Base-by-base conservation (phyloP, 768 basidiomycete species). In the Trametes elegans region DNA sequence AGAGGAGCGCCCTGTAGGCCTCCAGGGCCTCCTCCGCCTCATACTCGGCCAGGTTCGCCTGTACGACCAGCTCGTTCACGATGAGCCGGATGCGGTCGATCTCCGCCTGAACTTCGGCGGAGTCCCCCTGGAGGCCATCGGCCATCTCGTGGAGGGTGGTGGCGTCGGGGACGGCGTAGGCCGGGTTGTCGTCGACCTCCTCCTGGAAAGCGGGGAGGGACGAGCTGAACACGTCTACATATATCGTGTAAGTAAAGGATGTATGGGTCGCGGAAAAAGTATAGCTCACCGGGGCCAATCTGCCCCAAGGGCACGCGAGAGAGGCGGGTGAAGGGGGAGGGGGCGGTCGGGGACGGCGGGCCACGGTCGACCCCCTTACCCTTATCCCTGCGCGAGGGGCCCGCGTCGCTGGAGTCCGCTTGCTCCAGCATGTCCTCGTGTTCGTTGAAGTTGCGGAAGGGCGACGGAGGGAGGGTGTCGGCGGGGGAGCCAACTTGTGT, bases 321-420 rank as follows among this genome's bases (percentile, higher is more conserved):
- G 9, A 48, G 47, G 16, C 42, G 38, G 11, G 14, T 26, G 34
- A 43, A 56, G 4, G 32, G 55, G 6, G 49, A 46, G 16, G 40
- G 32, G 5, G 23, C 26, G 7, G 47, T 27, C 47, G 7, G 45
- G 19, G 13, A 38, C 29, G 11, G 18, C 16, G 3, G 23, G 21
- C 38, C 14, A 29, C 29, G 45, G 21, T 47, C 45, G 2, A 54
- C 36, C 9, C 46, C 39, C 46, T 55, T 55, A 10, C 46, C 53
- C 39, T 55, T 55, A 18, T 41, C 24, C 16, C 23, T 21, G 19
- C 46, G 46, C 10, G 46, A 32, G 39, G 38, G 18, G 36, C 35
- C 13, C 29, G 48, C 5, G 36, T 24, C 5, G 40, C 18, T 24
- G 23, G 3, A 5, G 19, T 5, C 21, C 3, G 21, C 40, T 24